Percentiles rank a stretch among this genome's conserved stretches.
Conservation (phyloP, 495 filamentous ascomycete genomes). For the Parmelia sp. region DNA sequence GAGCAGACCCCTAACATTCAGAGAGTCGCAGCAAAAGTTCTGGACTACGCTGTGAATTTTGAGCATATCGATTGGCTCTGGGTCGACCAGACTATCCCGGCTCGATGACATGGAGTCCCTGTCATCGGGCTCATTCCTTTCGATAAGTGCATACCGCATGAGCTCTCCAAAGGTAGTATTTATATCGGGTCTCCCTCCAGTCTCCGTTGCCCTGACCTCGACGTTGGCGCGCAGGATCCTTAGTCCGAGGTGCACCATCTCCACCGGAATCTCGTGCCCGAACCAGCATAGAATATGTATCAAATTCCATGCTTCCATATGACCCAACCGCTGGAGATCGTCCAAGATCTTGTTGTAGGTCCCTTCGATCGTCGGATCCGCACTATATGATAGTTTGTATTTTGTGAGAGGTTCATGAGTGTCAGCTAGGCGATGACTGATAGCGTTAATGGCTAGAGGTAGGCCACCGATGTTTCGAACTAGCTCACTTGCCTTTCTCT, state of each 20-base stretch:
- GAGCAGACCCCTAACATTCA: conserved; percentile 47
- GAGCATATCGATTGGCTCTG: conserved; percentile 60
- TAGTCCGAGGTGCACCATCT: conserved; percentile 62
- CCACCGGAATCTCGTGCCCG: conserved; percentile 66
- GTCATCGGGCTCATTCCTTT: conserved; percentile 52
- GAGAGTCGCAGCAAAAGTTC: conserved; percentile 65
- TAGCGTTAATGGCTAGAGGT: conserved; percentile 72
- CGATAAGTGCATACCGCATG: conserved; percentile 65
- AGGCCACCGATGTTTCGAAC: conserved; percentile 65
- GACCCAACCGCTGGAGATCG: conserved; percentile 55
- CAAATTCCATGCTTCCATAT: conserved; percentile 60
- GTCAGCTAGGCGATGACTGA: conserved; percentile 65
- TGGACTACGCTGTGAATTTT: conserved; percentile 75
- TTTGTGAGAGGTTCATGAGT: conserved; percentile 63
- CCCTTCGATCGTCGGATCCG: conserved; percentile 59
- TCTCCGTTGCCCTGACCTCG: conserved; percentile 39
- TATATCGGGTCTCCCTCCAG: conserved; percentile 53
- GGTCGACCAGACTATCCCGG: conserved; percentile 43
- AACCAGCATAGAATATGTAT: conserved; percentile 72
- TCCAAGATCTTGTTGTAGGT: conserved; percentile 67
- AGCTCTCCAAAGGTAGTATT: conserved; percentile 63
- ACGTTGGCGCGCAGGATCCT: conserved; percentile 49
- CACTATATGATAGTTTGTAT: conserved; percentile 63
- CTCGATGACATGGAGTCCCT: conserved; percentile 36
- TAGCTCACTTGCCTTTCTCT: conserved; percentile 55